Evolutionary conservation across 805 yeast species (phyloP).

Genomic region (Candida khao-thaluensis): DNA sequence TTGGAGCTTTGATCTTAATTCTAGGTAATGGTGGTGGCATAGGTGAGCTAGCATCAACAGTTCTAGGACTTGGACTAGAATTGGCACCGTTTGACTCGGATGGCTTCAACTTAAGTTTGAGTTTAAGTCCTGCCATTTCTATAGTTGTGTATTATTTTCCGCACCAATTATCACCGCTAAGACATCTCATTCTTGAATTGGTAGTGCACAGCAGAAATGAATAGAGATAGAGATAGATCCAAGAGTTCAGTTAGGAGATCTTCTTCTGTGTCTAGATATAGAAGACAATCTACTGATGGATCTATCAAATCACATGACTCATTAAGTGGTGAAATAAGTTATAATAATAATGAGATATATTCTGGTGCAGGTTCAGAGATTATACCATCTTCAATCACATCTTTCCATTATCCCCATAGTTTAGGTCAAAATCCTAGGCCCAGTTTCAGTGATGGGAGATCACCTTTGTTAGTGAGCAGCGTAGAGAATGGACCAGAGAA

Average conservation of each 20-base stretch:
- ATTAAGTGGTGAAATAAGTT: slow-evolving; percentile 50
- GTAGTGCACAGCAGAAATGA: slow-evolving; percentile 1
- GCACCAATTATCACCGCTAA: too few species aligned
- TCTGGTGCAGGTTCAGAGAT: slow-evolving; percentile 77
- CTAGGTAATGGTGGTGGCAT: slow-evolving; percentile 3
- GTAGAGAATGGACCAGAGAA: slow-evolving; percentile 16
- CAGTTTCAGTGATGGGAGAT: slow-evolving; percentile 18
- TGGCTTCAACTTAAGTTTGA: slow-evolving; percentile 8
- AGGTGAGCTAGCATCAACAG: background rate
- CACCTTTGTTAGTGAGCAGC: slow-evolving; percentile 31
- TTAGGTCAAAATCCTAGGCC: slow-evolving; percentile 23
- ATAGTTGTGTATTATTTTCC: too few species aligned
- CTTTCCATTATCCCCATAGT: slow-evolving; percentile 71
- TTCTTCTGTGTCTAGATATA: slow-evolving; percentile 4
- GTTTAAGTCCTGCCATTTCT: slow-evolving; percentile 6
- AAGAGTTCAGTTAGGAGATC: slow-evolving; percentile 4
- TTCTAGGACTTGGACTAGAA: slow-evolving; percentile 3
- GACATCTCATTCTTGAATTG: background rate
- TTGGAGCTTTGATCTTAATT: slow-evolving; percentile 6
- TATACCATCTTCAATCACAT: slow-evolving; percentile 73
- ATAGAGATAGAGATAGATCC: slow-evolving; percentile 3
- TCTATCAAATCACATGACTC: slow-evolving; percentile 36
- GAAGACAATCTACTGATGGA: slow-evolving; percentile 26
- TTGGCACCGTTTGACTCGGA: background rate
- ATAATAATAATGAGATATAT: slow-evolving; percentile 59